These are phyloP conservation scores for Bipolaris oryzae DNA, from an alignment of 2,329 filamentous ascomycete genomes.

Conservation along the genomic window DNA sequence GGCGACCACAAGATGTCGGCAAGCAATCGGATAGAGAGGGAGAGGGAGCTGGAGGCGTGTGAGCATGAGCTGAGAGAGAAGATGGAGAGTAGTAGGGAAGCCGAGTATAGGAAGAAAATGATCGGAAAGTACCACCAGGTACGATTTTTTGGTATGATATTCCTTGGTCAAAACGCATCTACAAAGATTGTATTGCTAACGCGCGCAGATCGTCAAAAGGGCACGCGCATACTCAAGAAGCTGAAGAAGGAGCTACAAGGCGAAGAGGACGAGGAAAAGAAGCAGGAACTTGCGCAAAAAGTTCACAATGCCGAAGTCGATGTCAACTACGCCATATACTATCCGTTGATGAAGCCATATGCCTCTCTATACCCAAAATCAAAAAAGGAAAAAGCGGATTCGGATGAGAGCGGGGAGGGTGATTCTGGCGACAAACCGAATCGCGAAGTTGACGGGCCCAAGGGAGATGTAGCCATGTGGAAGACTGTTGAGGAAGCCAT, in stretches of 20 bases:
- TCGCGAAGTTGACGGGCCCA: conserved; percentile 47
- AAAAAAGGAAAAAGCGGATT: conserved; percentile 28
- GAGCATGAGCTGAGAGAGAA: conserved; percentile 64
- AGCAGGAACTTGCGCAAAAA: conserved; percentile 59
- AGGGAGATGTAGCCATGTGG: conserved; percentile 69
- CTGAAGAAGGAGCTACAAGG: conserved; percentile 63
- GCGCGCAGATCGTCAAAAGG: conserved; percentile 71
- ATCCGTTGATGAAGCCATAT: conserved; percentile 73
- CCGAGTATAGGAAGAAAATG: conserved; percentile 70
- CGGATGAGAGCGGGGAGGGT: conserved; percentile 29
- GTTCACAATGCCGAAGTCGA: conserved; percentile 76
- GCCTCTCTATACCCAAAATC: conserved; percentile 60
- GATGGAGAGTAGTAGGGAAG: conserved; percentile 55
- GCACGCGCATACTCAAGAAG: conserved; percentile 69
- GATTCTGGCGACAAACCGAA: conserved; percentile 38
- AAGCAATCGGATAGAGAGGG: conserved; percentile 69
- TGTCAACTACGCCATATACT: conserved; percentile 75
- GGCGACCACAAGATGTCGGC: conserved; percentile 62
- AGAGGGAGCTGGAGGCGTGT: conserved; percentile 72
- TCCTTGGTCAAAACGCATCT: neutral
- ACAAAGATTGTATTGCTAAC: conserved; percentile 3
- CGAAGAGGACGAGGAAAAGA: conserved; percentile 58
- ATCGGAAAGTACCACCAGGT: conserved; percentile 83
- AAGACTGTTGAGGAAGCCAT: conserved; percentile 68
- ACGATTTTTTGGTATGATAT: conserved; percentile 74